These are phyloP conservation scores for Quercus lobata DNA, from an alignment of 331 rosid genomes.

Conservation along the genomic window DNA sequence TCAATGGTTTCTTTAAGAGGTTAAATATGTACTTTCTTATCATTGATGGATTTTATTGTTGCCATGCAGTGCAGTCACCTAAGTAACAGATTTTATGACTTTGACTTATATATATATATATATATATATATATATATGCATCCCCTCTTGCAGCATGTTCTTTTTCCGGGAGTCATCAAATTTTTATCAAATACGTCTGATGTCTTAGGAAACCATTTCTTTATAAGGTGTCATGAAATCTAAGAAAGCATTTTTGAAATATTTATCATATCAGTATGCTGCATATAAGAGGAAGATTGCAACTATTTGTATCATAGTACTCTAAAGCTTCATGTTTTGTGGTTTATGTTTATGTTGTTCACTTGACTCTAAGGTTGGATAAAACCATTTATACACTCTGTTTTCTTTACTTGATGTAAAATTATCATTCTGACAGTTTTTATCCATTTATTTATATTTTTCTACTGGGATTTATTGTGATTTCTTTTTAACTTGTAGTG, in stretches of 20 bases:
- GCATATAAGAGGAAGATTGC: not conserved
- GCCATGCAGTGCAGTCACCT: not conserved
- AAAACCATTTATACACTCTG: not conserved
- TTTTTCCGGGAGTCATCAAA: not conserved
- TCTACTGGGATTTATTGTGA: not conserved
- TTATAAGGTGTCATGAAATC: not conserved
- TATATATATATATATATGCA: too few species aligned
- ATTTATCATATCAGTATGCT: not conserved
- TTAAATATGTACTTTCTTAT: not conserved
- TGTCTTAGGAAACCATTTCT: not conserved
- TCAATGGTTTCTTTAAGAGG: not conserved
- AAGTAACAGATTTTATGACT: not conserved
- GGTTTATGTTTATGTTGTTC: not conserved
- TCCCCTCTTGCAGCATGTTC: too few species aligned
- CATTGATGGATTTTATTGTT: not conserved
- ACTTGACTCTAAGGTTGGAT: not conserved
- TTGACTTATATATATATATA: too few species aligned
- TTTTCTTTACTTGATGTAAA: not conserved
- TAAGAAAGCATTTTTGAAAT: not conserved
- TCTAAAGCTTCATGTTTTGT: not conserved
- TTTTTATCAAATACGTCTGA: not conserved
- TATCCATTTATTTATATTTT: not conserved
- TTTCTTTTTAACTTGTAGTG: constrained; percentile 47
- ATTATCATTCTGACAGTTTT: not conserved
- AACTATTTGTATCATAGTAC: not conserved